These are phyloP conservation scores for Colletotrichum tropicale DNA, from an alignment of 2,329 filamentous ascomycete species.

Conservation along the genomic window DNA sequence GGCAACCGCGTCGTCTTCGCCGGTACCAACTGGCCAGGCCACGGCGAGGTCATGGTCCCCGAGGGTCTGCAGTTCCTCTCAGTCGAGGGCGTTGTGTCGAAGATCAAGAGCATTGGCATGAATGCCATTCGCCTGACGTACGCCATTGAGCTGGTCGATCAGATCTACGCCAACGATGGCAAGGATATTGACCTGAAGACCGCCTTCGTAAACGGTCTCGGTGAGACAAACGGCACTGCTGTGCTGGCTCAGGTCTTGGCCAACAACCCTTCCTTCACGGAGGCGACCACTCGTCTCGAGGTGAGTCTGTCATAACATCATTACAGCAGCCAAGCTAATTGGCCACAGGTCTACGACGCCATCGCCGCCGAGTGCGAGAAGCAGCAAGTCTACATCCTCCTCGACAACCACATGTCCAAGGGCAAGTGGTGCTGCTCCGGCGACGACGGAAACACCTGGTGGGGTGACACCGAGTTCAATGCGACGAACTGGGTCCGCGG, in stretches of 20 bases:
- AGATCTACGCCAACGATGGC: conserved; percentile 55
- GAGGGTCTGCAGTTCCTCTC: conserved; percentile 69
- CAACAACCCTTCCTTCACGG: conserved; percentile 62
- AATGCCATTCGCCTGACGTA: conserved; percentile 68
- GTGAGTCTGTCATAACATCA: conserved; percentile 30
- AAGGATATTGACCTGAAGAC: conserved; percentile 49
- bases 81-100: conserved; percentile 55
- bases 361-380: conserved; percentile 61
- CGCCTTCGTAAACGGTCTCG: conserved; percentile 51
- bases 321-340: not conserved
- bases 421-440: conserved; percentile 63
- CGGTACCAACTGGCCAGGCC: conserved; percentile 67
- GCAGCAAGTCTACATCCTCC: conserved; percentile 61
- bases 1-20: conserved; percentile 52
- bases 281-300: conserved; percentile 58
- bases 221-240: conserved; percentile 54
- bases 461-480: conserved; percentile 64
- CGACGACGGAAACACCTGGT: conserved; percentile 64
- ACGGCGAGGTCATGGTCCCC: conserved; percentile 67
- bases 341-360: conserved; percentile 53
- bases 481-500: conserved; percentile 65
- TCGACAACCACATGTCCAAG: conserved; percentile 66
- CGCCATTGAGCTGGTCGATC: conserved; percentile 68
- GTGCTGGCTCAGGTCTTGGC: conserved; percentile 56
- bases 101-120: conserved; percentile 64